Base-by-base conservation (phyloP, 495 filamentous ascomycete species). In the Stereocaulon alpinum region DNA sequence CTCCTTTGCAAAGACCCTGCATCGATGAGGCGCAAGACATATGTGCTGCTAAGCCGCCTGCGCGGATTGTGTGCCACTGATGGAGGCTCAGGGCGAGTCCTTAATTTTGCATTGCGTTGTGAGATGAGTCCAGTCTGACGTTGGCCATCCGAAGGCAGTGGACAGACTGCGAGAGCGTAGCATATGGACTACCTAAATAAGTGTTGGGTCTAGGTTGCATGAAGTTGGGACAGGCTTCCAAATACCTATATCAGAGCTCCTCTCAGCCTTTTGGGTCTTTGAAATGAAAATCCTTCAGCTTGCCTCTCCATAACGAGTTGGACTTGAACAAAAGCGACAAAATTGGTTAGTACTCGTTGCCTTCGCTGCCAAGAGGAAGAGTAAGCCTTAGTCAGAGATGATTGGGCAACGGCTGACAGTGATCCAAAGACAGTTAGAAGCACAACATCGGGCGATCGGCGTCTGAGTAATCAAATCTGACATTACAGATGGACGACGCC, bases 401-500 rank as follows among this genome's bases (percentile, higher is more conserved):
- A 60, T 60, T 59, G 56, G 56, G 47, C 40, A 20, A 54, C 17
- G 34, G 40, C 58, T 53, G 40, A 60, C 29, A 17, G 18, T 54
- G 30, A 42, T 30, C 34, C 50, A 54, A 42, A 54, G 40, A 18
- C 29, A 15, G 29, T 52, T 52, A 52, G 49, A 37, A 18, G 30
- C 34, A 37, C 7, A 52, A 10, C 17, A 14, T n/a, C n/a, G n/a
- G 58, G 40, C 15, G 22, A 37, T 18, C 14, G 6, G 24, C 6
- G 32, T 37, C 45, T 42, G 40, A 54, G 58, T 60, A 60, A 60
- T 60, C 58, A 52, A 43, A 41, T 3, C 45, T 40, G 58, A 6
- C 40, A 60, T 60, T 60, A 53, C 45, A 51, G 30, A 60, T 60
- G 58, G 40, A 60, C 14, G 50, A 55, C 40, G 50, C 58, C 49